Evolutionary conservation across 495 filamentous ascomycete species (phyloP), one percentile per base, ranked within the genome.

Genomic region (Cladorrhinum samala): DNA sequence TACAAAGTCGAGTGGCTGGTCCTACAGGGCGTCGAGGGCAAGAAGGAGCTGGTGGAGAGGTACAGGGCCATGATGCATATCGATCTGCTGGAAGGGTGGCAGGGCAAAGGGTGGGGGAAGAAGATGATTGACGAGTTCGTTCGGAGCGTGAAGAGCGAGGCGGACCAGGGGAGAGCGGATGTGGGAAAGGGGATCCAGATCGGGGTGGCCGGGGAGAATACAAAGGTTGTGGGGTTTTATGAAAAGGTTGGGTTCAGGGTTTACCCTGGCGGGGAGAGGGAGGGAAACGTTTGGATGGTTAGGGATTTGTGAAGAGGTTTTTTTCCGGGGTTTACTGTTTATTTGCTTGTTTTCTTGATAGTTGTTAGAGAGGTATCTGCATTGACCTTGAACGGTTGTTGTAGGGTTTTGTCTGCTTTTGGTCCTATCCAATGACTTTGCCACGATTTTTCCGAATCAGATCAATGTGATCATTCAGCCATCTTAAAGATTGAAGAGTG

Each of bases 11-110:
- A 62, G 17, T 66, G 63, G 63, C 42, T 72, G 3, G 57, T 73
- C 1, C 36, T 69, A n/a, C 45, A 59, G 0, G 65, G 63, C 6
- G 65, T 58, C 1, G 54, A 62, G 27, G 65, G 58, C 21, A 67
- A 67, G 54, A 58, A 43, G 41, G 66, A 65, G 52, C 27, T 70
- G 46, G 61, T 59, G 6, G 50, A 46, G 13, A 46, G 23, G 33
- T 75, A 60, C 23, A 43, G 63, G 47, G 70, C 63, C 1, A 72
- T 71, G 55, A 53, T 75, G 70, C 72, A 75, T 56, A 72, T 75
- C 50, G 65, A 75, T 45, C 30, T 75, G 51, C 38, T 75, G 46
- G 61, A 63, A 9, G 48, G 21, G 37, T 70, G 40, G 27, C 68
- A 68, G 62, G 65, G 65, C 1, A 20, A 54, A 24, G 72, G 72